Evolutionary conservation across 2,329 filamentous ascomycete species (phyloP), one percentile per base, ranked within the genome.

Genomic region (Raffaelea arxii): DNA sequence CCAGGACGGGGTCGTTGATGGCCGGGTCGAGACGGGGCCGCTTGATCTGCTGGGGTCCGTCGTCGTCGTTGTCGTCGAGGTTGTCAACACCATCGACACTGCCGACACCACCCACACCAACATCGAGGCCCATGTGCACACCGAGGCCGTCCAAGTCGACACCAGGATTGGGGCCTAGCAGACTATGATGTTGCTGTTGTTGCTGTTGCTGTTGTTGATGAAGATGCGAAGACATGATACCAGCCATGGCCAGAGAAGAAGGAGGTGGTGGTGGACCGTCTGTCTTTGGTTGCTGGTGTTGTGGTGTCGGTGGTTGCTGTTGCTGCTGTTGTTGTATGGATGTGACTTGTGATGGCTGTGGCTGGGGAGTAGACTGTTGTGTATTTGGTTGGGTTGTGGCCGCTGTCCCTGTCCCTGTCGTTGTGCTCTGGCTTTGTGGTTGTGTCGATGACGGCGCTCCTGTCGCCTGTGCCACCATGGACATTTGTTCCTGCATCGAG

Each of bases 11-110:
- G 16, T 65, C 62, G n/a, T n/a, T 14, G 64, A 61, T 11, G 55
- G n/a, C 58, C 4, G 60, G 58, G 12, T 65, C 62, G 5, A 72
- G 50, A 25, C 65, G 62, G 35, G 57, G 64, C 10, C 70, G 64
- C 51, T 73, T 75, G 4, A 62, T 56, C 5, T 56, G 55, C 16
- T 64, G 68, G n/a, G n/a, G n/a, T n/a, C n/a, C n/a, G 44, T 65
- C 61, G 4, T 67, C 56, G 42, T 51, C 51, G 14, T 14, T 36
- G 12, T 41, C 30, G 10, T 21, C 41, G 4, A 38, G 35, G 12
- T 19, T 38, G 16, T 30, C 48, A 4, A 44, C 39, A 21, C 30
- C 18, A 30, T 25, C 21, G 11, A 37, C 48, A 27, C 22, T 25
- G 18, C 42, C 47, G 16, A 43, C 39, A 18, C 25, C 30, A 3